Evolutionary conservation across 2,329 filamentous ascomycete genomes (phyloP).

Genomic region (Penicillium sp.): DNA sequence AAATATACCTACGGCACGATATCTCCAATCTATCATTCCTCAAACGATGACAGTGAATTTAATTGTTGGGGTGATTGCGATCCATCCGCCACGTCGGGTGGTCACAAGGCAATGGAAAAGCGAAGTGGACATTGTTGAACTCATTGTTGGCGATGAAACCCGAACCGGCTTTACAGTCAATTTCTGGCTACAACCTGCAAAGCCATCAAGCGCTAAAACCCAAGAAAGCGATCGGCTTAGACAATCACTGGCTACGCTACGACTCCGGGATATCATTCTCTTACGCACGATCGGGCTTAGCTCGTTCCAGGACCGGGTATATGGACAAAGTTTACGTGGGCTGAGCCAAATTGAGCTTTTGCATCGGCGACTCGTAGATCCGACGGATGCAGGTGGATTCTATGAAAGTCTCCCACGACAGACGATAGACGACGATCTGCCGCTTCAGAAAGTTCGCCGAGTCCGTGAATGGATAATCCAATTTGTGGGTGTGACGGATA

Average conservation of each 20-base stretch:
- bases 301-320: constrained; percentile 69
- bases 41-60: constrained; percentile 78
- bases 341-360: constrained; percentile 66
- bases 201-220: constrained; percentile 16
- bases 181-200: constrained; percentile 63
- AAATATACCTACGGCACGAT: constrained; percentile 61
- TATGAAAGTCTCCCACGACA: constrained; percentile 42
- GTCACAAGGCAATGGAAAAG: constrained; percentile 52
- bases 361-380: constrained; percentile 51
- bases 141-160: constrained; percentile 81
- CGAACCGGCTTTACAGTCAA: constrained; percentile 72
- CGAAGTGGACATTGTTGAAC: constrained; percentile 62
- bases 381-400: constrained; percentile 50
- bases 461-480: constrained; percentile 70
- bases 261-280: constrained; percentile 70
- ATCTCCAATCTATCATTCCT: constrained; percentile 63
- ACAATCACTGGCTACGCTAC: constrained; percentile 45
- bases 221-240: constrained; percentile 32
- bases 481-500: constrained; percentile 54
- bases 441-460: constrained; percentile 57
- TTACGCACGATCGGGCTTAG: constrained; percentile 73
- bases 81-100: constrained; percentile 62
- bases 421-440: constrained; percentile 37
- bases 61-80: constrained; percentile 70
- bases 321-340: constrained; percentile 72